Evolutionary conservation across 108 stramenopile species (phyloP), one percentile per base, ranked within the genome.

Genomic region (Cylindrotheca closterium): DNA sequence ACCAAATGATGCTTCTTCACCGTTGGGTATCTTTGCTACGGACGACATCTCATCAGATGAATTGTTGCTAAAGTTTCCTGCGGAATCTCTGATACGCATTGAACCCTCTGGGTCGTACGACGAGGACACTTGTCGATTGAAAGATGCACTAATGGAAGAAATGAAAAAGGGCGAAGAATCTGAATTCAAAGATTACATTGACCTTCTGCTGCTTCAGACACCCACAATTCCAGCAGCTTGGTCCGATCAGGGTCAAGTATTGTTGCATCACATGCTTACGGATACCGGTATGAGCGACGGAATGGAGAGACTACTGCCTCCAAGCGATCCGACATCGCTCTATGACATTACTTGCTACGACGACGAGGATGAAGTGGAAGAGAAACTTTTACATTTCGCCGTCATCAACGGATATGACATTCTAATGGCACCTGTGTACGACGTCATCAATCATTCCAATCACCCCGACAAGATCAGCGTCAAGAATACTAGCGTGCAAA

Each of bases 191-290:
- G 88, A 88, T 7, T 93, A 88, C 37, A 64, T 75, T 26, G 69
- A 78, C 21, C 89, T 88, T 60, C 73, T 93, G 15, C 57, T 63
- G n/a, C n/a, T n/a, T n/a, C n/a, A n/a, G n/a, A n/a, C n/a, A n/a
- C n/a, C n/a, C n/a, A n/a, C n/a, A n/a, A n/a, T n/a, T n/a, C n/a
- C n/a, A n/a, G n/a, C n/a, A n/a, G n/a, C n/a, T n/a, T n/a, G n/a
- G n/a, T n/a, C n/a, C n/a, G n/a, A n/a, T n/a, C n/a, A n/a, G n/a
- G n/a, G n/a, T n/a, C n/a, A n/a, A n/a, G n/a, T n/a, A n/a, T n/a
- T n/a, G n/a, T n/a, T n/a, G n/a, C n/a, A n/a, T n/a, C n/a, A n/a
- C n/a, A n/a, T n/a, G n/a, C n/a, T n/a, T n/a, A n/a, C n/a, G n/a
- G n/a, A n/a, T n/a, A n/a, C n/a, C n/a, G n/a, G n/a, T n/a, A n/a